These are phyloP conservation scores for Eruca vesicaria DNA, from an alignment of 441 rosid species.

Conservation along the genomic window DNA sequence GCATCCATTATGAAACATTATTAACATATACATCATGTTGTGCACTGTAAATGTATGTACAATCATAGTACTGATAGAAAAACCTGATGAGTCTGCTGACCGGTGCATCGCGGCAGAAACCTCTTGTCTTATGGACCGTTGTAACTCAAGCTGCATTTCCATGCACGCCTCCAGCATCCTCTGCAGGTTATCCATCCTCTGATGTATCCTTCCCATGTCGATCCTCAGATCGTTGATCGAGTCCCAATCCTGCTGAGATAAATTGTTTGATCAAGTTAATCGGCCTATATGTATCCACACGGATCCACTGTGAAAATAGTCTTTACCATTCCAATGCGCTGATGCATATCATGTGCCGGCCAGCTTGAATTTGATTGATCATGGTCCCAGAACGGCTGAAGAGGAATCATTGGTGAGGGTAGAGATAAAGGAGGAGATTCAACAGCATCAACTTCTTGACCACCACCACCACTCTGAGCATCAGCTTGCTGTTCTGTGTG, in stretches of 20 bases:
- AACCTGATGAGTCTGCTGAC: slow-evolving; percentile 60
- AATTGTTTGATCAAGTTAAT: slow-evolving; percentile 4
- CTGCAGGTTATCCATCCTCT: slow-evolving; percentile 91
- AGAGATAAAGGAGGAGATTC: slow-evolving; percentile 43
- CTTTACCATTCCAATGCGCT: slow-evolving; percentile 70
- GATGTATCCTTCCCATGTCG: slow-evolving; percentile 92
- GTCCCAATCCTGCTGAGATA: slow-evolving; percentile 74
- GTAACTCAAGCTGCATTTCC: slow-evolving; percentile 98
- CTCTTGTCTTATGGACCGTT: slow-evolving; percentile 87
- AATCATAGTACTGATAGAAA: background rate
- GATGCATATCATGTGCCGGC: slow-evolving; percentile 67
- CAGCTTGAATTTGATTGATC: slow-evolving; percentile 52
- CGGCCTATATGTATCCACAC: background rate
- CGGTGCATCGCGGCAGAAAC: slow-evolving; percentile 87
- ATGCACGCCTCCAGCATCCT: slow-evolving; percentile 91
- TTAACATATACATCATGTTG: background rate
- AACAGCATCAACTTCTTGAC: slow-evolving; percentile 40
- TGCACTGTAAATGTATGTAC: background rate
- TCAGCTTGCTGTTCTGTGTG: slow-evolving; percentile 55
- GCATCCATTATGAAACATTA: background rate
- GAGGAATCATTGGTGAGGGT: slow-evolving; percentile 52
- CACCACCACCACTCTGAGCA: slow-evolving; percentile 43
- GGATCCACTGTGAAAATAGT: slow-evolving; percentile 16
- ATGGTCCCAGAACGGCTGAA: slow-evolving; percentile 65
- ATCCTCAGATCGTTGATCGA: slow-evolving; percentile 73